Evolutionary conservation across 306 rosid species (phyloP).

Genomic region (Acacia acuminata): DNA sequence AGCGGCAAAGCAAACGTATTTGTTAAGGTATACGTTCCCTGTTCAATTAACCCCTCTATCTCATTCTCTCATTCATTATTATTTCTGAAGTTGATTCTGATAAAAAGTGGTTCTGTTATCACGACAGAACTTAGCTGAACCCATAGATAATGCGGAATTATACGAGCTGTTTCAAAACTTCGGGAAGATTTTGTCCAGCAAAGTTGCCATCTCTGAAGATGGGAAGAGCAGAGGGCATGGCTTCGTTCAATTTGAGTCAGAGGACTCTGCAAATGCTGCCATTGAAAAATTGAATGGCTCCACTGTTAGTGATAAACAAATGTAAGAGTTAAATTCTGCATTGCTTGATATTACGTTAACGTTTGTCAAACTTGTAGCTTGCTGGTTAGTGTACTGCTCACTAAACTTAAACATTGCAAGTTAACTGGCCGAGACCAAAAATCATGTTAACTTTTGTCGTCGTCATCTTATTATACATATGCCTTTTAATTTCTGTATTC

Average conservation of each 20-base stretch:
- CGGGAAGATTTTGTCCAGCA: conserved; percentile 79
- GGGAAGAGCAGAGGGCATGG: conserved; percentile 84
- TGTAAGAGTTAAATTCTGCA: conserved; percentile 49
- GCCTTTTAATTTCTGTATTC: conserved; percentile 11
- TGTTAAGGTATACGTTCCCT: conserved; percentile 64
- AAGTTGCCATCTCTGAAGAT: conserved; percentile 71
- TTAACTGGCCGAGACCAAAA: neutral
- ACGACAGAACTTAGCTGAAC: conserved; percentile 68
- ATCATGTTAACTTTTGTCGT: neutral
- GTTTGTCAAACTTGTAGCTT: neutral
- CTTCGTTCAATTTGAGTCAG: conserved; percentile 63
- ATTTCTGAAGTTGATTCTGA: conserved; percentile 15
- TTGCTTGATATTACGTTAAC: conserved; percentile 7
- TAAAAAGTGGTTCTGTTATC: conserved; percentile 13
- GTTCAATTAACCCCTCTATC: neutral
- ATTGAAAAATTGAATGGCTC: conserved; percentile 57
- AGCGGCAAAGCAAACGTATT: conserved; percentile 78
- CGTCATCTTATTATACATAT: neutral
- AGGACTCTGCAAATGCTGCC: conserved; percentile 59
- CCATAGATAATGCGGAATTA: conserved; percentile 52
- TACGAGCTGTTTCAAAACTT: conserved; percentile 62
- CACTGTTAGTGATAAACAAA: conserved; percentile 42
- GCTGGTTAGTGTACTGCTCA: neutral
- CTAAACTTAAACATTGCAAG: neutral
- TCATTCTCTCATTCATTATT: conserved; percentile 14